These are phyloP conservation scores for Lentinus tigrinus DNA, from an alignment of 768 basidiomycete genomes.

Conservation along the genomic window DNA sequence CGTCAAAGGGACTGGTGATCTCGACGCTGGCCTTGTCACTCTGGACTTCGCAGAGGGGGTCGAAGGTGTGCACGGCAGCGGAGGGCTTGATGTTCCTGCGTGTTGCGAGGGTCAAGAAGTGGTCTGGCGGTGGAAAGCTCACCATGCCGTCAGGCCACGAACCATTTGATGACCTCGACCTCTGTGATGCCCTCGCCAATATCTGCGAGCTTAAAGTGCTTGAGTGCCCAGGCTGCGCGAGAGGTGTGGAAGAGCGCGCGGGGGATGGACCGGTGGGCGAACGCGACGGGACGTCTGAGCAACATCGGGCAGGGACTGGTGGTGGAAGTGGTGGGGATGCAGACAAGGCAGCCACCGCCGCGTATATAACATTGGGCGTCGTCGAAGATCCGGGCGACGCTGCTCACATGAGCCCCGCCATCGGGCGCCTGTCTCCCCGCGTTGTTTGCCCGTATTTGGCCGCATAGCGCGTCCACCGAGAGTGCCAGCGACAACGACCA, in stretches of 20 bases:
- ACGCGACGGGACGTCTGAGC: conserved; percentile 2
- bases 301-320: conserved; percentile 2
- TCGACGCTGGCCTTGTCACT: conserved; percentile 91
- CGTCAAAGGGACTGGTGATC: conserved; percentile 85
- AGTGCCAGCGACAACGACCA: background rate
- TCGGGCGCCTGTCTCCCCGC: too few relatives aligned
- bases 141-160: conserved; percentile 1
- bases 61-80: conserved; percentile 58
- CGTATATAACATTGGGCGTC: background rate
- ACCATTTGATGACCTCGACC: conserved; percentile 86
- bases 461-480: background rate
- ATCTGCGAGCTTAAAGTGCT: conserved; percentile 77
- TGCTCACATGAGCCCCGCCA: too few relatives aligned
- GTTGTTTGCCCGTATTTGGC: too few relatives aligned
- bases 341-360: background rate
- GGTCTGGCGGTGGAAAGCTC: background rate
- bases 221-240: conserved; percentile 32
- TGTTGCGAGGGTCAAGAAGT: background rate
- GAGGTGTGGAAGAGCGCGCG: conserved; percentile 37
- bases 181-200: conserved; percentile 92
- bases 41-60: conserved; percentile 79
- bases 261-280: conserved; percentile 1
- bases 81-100: conserved; percentile 62
- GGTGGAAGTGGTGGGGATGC: background rate
- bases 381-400: too few relatives aligned